A percentile compares a stretch with the other conserved stretches of the same genome.
These are phyloP conservation scores for Lentinus polychrous DNA, from an alignment of 1,284 basidiomycete genomes.

Conservation along the genomic window DNA sequence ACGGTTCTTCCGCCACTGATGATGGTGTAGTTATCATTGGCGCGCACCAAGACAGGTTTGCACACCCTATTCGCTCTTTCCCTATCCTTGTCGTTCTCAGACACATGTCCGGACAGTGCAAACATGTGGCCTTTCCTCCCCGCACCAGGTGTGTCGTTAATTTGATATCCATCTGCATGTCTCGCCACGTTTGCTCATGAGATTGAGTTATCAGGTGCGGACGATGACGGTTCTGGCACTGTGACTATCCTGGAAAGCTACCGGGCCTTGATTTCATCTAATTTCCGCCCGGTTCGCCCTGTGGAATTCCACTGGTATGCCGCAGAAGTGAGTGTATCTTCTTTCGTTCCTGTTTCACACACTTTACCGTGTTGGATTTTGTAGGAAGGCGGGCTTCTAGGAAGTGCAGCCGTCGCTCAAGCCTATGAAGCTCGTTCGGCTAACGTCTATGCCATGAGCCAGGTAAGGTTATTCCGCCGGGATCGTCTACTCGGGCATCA, in stretches of 20 bases:
- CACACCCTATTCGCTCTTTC: conserved; percentile 9
- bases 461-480: conserved; percentile 38
- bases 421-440: conserved; percentile 60
- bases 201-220: conserved; percentile 39
- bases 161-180: conserved; percentile 1
- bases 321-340: conserved; percentile 56
- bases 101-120: conserved; percentile 38
- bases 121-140: conserved; percentile 86
- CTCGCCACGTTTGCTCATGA: conserved; percentile 5
- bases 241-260: conserved; percentile 91
- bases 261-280: conserved; percentile 71
- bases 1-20: conserved; percentile 56
- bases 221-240: conserved; percentile 89
- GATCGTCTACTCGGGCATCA: background rate
- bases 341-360: conserved; percentile 7
- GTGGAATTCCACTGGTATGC: conserved; percentile 97
- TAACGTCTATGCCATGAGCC: conserved; percentile 85
- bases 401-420: conserved; percentile 86
- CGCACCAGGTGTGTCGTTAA: conserved; percentile 61
- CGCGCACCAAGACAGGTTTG: conserved; percentile 85
- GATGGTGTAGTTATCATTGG: conserved; percentile 62
- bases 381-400: conserved; percentile 90
- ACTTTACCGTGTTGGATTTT: conserved; percentile 7
- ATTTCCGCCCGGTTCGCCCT: conserved; percentile 71
- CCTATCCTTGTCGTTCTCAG: conserved; percentile 10